Base-by-base conservation (phyloP, 257 asterid genomes). In the Solanum commersonii region DNA sequence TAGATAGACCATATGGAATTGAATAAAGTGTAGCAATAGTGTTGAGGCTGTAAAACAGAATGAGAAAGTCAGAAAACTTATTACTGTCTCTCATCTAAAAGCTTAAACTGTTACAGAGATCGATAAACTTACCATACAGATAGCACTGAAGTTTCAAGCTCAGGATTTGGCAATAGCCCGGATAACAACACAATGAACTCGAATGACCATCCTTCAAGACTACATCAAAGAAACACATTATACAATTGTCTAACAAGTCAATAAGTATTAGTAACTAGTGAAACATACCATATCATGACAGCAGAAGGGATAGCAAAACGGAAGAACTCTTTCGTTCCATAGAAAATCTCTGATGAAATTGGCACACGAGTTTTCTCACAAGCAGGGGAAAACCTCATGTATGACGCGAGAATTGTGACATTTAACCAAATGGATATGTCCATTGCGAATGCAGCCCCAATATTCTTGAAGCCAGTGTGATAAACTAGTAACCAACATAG, bases 151-250 rank as follows among this genome's bases (percentile, higher is more conserved):
- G 98, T 91, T 89, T 96, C 99, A 82, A 96, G 98, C 92, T 94
- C 93, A 1, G 99, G 99, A 88, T 96, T 95, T 33, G 98, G 98
- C 40, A 95, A 88, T 42, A 95, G 90, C 83, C 99, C 98, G 0
- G 98, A 94, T 25, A 95, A 93, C 93, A 95, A 94, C 76, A 95
- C 85, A 18, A 96, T 90, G 35, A 95, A 90, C 93, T 96, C 98
- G 89, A 90, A 96, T 40, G 98, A 94, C 99, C 98, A 96, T 96
- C 95, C 93, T 79, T 94, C 95, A 10, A 95, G 93, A 84, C 99
- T 96, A 88, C 8, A 67, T 6, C 91, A 22, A 34, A 72, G 27
- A 72, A 34, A 72, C 76, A 16, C n/a, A 73, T 20, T 22, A 74
- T 37, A 84, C 18, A 71, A 12, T 27, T 72, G n/a, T 4, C n/a